Conservation (phyloP, 163 green algal species). For the Scenedesmus sp. region DNA sequence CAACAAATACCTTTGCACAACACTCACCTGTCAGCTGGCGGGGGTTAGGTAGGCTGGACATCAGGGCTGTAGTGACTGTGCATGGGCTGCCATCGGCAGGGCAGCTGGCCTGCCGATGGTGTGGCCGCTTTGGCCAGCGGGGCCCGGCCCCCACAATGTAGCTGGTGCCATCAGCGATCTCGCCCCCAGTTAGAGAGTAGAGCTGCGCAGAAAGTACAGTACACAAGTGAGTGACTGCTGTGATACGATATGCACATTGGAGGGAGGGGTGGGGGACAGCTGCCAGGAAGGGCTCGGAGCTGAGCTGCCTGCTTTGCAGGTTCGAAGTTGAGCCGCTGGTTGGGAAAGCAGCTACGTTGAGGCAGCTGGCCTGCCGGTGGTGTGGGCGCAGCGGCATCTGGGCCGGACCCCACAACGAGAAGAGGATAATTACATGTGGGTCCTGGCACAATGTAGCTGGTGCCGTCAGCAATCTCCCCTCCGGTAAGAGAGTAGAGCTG, state of each 20-base stretch:
- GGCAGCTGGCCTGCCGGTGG: not conserved
- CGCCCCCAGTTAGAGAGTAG: not conserved
- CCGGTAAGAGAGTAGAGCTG: not conserved
- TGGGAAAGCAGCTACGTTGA: too few relatives aligned
- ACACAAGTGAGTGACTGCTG: too few relatives aligned
- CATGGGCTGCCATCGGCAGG: not conserved
- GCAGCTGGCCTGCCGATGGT: conserved; percentile 21
- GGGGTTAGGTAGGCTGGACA: not conserved
- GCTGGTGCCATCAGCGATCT: not conserved
- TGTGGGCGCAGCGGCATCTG: not conserved
- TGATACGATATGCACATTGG: too few relatives aligned
- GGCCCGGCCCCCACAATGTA: not conserved
- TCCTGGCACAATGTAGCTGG: not conserved
- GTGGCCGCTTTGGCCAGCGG: not conserved
- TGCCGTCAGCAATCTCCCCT: not conserved
- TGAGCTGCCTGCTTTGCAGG: too few relatives aligned
- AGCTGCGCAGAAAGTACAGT: not conserved
- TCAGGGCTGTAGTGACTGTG: not conserved
- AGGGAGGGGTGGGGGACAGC: too few relatives aligned
- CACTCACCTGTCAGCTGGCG: conserved; percentile 3
- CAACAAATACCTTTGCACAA: too few relatives aligned
- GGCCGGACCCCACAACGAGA: not conserved
- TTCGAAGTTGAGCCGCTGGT: too few relatives aligned
- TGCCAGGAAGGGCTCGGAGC: too few relatives aligned
- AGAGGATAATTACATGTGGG: too few relatives aligned